These are phyloP conservation scores for Tuber brumale DNA, from an alignment of 495 filamentous ascomycete species.

Conservation along the genomic window DNA sequence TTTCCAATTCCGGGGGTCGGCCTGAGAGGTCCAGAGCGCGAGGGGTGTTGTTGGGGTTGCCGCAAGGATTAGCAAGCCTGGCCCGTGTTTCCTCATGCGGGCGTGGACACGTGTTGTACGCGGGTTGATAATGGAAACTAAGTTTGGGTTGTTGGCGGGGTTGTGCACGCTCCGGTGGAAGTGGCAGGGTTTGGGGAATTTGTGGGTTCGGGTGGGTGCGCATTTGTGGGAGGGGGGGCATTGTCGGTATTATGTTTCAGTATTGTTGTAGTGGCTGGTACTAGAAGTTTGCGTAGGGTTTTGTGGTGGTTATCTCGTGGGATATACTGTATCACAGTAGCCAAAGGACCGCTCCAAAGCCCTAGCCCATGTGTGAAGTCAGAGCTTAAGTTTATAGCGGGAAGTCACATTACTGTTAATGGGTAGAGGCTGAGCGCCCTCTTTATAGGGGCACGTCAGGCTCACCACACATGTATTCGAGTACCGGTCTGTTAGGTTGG, in stretches of 20 bases:
- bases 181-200: constrained; percentile 17
- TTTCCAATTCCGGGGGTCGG: constrained; percentile 90
- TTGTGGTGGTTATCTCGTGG: no score
- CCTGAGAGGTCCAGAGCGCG: constrained; percentile 86
- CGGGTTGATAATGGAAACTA: constrained; percentile 77
- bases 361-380: background rate
- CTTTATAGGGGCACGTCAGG: background rate
- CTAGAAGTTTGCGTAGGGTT: background rate
- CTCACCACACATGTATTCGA: no score
- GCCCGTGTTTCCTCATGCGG: constrained; percentile 63
- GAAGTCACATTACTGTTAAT: background rate
- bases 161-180: constrained; percentile 7
- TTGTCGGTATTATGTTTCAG: constrained; percentile 7
- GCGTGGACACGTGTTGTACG: constrained; percentile 68
- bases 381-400: background rate
- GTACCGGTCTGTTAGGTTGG: no score
- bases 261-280: background rate
- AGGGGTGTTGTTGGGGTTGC: constrained; percentile 89
- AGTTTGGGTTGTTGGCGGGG: constrained; percentile 61
- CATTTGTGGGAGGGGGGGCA: constrained; percentile 1
- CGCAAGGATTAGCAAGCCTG: constrained; percentile 73
- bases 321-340: no score
- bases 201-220: constrained; percentile 9
- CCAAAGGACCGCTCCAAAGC: background rate
- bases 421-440: background rate